Base-by-base conservation (phyloP, 2,329 filamentous ascomycete species). In the Cyphellophora europaea region DNA sequence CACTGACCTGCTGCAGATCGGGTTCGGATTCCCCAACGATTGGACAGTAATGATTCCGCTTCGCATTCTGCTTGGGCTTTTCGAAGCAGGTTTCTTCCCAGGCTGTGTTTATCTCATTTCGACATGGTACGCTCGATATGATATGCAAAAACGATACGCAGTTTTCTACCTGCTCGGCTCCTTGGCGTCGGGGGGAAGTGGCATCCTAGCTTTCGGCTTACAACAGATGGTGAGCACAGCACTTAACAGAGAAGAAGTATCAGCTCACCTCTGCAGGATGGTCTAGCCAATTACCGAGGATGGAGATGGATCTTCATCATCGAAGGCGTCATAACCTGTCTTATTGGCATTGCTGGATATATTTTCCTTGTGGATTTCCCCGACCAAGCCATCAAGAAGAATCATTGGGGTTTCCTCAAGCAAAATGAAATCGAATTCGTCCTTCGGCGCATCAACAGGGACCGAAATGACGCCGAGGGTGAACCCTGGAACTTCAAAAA, bases 1-100 rank as follows among this genome's bases (percentile, higher is more conserved):
- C n/a, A n/a, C n/a, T n/a, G n/a, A n/a, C n/a, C 64, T 6, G 40
- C 17, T 36, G 41, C n/a, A n/a, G 31, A 47, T 50, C 25, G 44
- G 47, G 32, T 42, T 50, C 18, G 49, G 49, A 11, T 48, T 51
- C 30, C 38, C 41, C 5, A 48, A 45, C 13, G 33, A 42, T 11
- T 52, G 47, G 47, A 25, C 41, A 16, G 35, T 43, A 16, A 45
- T 52, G 45, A 40, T 43, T 21, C 44, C 33, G 15, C 30, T 52
- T n/a, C 33, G 48, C 12, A 19, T 35, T 16, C 27, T 83, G 2
- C 63, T 82, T n/a, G 79, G 79, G 32, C 41, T 79, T 2, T 66
- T 82, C 14, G 79, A 84, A 53, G 72, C 55, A 29, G 63, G 79
- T 0, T 83, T 79, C 57, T 85, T 83, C 55, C 79, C 79, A 0